Base-by-base conservation (phyloP, 768 basidiomycete species). In the Mycena floridula region DNA sequence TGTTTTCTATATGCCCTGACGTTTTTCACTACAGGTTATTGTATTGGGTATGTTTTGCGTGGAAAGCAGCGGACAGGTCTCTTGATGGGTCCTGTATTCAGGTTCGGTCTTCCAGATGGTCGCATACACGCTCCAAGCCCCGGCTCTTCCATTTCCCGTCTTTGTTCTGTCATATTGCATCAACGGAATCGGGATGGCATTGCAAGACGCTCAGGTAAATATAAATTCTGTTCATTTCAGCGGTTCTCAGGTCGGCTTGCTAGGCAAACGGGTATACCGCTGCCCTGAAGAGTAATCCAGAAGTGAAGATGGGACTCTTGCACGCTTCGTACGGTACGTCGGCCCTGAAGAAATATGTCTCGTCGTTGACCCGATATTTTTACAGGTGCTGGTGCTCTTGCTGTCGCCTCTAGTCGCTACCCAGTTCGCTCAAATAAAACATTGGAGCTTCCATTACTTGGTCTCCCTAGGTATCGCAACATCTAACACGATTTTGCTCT, bases 361-460 rank as follows among this genome's bases (percentile, higher is more conserved):
- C 3, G 24, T 23, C 9, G 11, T n/a, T 42, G 42, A 18, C 45
- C 39, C 37, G 11, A 25, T 38, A 8, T 8, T 40, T 27, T 15
- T 40, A 4, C 27, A 86, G 84, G 85, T 16, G 63, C 73, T 0
- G 85, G 85, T 2, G 85, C 85, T 2, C n/a, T 64, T 87, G 8
- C 67, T 67, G 7, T 61, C 89, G 0, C 91, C 92, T 3, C 71
- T 94, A 15, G 78, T 84, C 0, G 75, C 90, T 0, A 94, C 92
- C 0, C 85, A 90, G 46, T 93, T 94, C 51, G 70, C 86, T 0
- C 76, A 79, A 45, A 53, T 77, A 20, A 59, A 50, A 0, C 72
- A 65, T 25, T 92, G 89, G 90, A 85, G 81, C 1, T 83, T 85
- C 58, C 85, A 91, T 58, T 93, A 81, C 54, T 69, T 91, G 7